These are phyloP conservation scores for Calophaca sinica DNA, from an alignment of 306 rosid species.

Conservation along the genomic window DNA sequence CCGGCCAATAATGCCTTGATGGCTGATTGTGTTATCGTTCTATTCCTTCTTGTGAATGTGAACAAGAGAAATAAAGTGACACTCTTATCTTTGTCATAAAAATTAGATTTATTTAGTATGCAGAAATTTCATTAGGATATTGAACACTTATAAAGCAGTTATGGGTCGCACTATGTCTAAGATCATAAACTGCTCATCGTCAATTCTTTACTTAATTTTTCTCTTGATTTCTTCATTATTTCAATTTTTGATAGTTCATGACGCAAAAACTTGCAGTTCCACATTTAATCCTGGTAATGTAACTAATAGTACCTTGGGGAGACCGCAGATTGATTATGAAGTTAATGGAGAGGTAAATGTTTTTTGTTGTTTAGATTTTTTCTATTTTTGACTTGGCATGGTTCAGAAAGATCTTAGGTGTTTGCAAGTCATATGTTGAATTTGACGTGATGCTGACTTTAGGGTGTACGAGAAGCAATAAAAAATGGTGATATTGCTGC, in stretches of 20 bases:
- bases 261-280: conserved; percentile 59
- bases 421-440: conserved; percentile 38
- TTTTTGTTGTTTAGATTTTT: conserved; percentile 39
- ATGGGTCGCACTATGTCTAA: conserved; percentile 19
- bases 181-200: conserved; percentile 34
- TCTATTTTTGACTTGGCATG: conserved; percentile 28
- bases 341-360: conserved; percentile 84
- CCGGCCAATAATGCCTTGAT: conserved; percentile 11
- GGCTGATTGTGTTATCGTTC: conserved; percentile 19
- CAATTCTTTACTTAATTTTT: conserved; percentile 31
- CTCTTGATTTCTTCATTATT: conserved; percentile 25
- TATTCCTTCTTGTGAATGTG: conserved; percentile 13
- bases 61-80: conserved; percentile 28
- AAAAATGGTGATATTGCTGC: conserved; percentile 84
- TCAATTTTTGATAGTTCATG: conserved; percentile 42
- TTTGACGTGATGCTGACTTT: conserved; percentile 43
- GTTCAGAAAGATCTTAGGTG: conserved; percentile 35
- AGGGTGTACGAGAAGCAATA: conserved; percentile 97
- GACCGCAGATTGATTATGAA: conserved; percentile 67
- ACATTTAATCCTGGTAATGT: conserved; percentile 66
- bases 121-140: conserved; percentile 12
- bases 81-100: conserved; percentile 12
- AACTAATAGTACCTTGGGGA: conserved; percentile 48
- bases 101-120: neutral
- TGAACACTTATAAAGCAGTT: neutral